phyloP scores from a whole-genome alignment of 768 basidiomycete genomes.

The Mycena crocata region DNA sequence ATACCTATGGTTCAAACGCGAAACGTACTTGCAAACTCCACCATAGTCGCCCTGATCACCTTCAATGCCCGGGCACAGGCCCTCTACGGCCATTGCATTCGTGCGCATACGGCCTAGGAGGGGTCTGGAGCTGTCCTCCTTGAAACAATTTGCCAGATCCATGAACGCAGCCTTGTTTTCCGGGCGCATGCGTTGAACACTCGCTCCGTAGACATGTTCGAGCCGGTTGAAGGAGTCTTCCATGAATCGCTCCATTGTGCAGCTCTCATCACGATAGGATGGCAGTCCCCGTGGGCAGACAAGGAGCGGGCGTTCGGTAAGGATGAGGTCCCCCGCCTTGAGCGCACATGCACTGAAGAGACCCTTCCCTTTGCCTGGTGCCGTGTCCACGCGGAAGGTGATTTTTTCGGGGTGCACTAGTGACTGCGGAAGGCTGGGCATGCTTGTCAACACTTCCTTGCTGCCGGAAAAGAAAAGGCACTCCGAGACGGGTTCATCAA shows the following conservation, averaged over 20 bases:
- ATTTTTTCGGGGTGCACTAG: conserved; percentile 14
- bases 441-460: conserved; percentile 21
- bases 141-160: conserved; percentile 45
- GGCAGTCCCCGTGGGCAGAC: conserved; percentile 36
- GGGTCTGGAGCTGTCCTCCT: conserved; percentile 48
- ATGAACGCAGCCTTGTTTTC: conserved; percentile 43
- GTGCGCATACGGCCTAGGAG: conserved; percentile 48
- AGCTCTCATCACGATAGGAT: neutral
- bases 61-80: conserved; percentile 28
- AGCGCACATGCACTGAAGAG: conserved; percentile 46
- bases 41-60: conserved; percentile 35
- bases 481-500: conserved; percentile 16
- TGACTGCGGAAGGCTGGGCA: conserved; percentile 32
- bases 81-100: conserved; percentile 43
- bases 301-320: conserved; percentile 53
- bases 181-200: conserved; percentile 41
- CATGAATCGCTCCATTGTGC: neutral
- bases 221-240: conserved; percentile 26
- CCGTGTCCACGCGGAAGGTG: conserved; percentile 26
- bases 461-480: conserved; percentile 22
- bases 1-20: conserved; percentile 54
- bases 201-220: conserved; percentile 37
- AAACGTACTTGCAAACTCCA: conserved; percentile 43
- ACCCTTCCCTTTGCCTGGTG: conserved; percentile 41
- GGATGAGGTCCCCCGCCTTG: conserved; percentile 45